phyloP scores from a whole-genome alignment of 106 monocot species.

The Hemerocallis citrina region DNA sequence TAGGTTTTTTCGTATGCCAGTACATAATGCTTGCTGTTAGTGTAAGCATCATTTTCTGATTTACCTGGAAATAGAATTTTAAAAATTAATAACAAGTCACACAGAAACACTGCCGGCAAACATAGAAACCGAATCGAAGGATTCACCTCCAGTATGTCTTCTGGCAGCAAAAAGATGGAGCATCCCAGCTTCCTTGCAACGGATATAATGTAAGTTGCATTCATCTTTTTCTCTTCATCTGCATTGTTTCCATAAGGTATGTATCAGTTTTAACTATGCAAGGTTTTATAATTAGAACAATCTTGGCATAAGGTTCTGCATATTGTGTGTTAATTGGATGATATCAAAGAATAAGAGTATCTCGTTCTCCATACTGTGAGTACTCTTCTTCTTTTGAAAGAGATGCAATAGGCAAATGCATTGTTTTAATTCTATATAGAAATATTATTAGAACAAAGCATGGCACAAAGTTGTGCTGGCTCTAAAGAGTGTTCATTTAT shows the following conservation, averaged over 20 bases:
- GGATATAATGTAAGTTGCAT: conserved; percentile 84
- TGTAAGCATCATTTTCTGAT: conserved; percentile 96
- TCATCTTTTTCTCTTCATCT: conserved; percentile 88
- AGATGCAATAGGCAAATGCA: too few species aligned
- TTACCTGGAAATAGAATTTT: conserved; percentile 40
- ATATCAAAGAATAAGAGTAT: not conserved
- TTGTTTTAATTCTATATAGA: too few species aligned
- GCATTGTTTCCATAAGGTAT: conserved; percentile 3
- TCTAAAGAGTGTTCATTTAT: too few species aligned
- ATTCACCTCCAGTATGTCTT: conserved; percentile 80
- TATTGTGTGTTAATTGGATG: not conserved
- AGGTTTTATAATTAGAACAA: not conserved
- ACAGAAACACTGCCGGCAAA: not conserved
- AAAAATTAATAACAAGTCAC: not conserved
- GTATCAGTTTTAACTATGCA: not conserved
- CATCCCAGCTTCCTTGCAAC: conserved; percentile 92
- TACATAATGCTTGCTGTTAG: conserved; percentile 92
- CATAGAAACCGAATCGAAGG: not conserved
- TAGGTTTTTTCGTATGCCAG: conserved; percentile 50
- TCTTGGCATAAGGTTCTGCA: too few species aligned
- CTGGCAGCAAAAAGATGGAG: conserved; percentile 88
- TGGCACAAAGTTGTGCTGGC: too few species aligned
- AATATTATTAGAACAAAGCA: too few species aligned
- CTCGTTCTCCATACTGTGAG: too few species aligned
- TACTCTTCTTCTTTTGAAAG: too few species aligned